phyloP scores from a whole-genome alignment of 2,329 filamentous ascomycete genomes.

The Botrytis porri region DNA sequence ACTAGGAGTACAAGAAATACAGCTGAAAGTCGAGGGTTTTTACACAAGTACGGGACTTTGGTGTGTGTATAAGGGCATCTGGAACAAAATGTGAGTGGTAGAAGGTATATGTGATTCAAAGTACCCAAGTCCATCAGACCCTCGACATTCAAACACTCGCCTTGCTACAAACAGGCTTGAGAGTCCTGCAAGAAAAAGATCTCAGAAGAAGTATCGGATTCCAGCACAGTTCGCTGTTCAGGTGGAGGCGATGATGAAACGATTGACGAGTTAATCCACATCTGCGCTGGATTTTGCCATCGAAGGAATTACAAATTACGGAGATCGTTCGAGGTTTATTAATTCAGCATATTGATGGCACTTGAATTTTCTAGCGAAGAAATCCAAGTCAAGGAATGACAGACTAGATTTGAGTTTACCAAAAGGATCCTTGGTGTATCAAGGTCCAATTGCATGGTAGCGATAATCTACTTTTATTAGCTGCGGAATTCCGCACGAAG shows the following conservation, averaged over 20 bases:
- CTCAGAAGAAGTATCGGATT: not conserved
- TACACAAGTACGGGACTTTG: not conserved
- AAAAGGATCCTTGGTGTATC: not conserved
- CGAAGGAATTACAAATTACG: not conserved
- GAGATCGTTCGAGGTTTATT: too few relatives aligned
- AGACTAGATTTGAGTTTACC: not conserved
- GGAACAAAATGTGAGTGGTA: not conserved
- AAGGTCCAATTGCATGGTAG: not conserved
- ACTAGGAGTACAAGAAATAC: not conserved
- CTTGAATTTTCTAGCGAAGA: not conserved
- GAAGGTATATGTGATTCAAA: not conserved
- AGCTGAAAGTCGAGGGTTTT: not conserved
- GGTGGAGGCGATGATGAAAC: not conserved
- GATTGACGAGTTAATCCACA: not conserved
- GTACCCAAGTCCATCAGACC: not conserved
- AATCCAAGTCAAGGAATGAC: too few relatives aligned
- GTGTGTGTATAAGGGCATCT: not conserved
- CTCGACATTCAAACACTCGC: not conserved
- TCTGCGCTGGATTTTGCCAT: not conserved
- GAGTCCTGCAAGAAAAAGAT: not conserved
- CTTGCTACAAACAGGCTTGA: not conserved
- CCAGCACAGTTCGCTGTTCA: too few relatives aligned
- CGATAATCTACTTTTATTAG: not conserved
- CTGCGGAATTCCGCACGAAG: too few relatives aligned
- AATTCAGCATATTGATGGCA: not conserved